These are phyloP conservation scores for Aureobasidium lini DNA, from an alignment of 2,329 filamentous ascomycete species.

Conservation along the genomic window DNA sequence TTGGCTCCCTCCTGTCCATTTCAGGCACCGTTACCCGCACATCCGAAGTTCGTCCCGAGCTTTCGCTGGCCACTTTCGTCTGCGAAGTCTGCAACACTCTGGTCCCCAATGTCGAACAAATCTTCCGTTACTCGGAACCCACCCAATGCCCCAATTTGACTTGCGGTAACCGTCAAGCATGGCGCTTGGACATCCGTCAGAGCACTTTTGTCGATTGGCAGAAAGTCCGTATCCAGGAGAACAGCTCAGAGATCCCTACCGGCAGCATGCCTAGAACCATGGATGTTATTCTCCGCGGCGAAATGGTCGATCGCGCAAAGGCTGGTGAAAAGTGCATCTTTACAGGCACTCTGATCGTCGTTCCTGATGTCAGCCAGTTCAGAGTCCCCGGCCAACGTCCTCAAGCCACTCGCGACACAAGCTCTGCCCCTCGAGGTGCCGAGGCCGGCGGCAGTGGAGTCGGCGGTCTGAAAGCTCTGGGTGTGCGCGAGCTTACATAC, in stretches of 20 bases:
- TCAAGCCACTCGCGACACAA: slow-evolving; percentile 76
- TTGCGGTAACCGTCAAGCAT: slow-evolving; percentile 85
- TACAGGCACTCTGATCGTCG: slow-evolving; percentile 89
- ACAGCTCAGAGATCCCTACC: slow-evolving; percentile 95
- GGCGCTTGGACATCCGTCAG: slow-evolving; percentile 92
- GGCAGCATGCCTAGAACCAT: slow-evolving; percentile 98
- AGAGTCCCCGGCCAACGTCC: slow-evolving; percentile 78
- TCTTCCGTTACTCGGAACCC: slow-evolving; percentile 93
- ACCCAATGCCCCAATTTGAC: slow-evolving; percentile 85
- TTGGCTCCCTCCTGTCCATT: slow-evolving; percentile 88
- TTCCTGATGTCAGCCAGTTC: slow-evolving; percentile 92
- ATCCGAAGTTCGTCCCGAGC: slow-evolving; percentile 89
- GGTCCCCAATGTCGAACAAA: slow-evolving; percentile 89
- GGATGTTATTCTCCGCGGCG: slow-evolving; percentile 90
- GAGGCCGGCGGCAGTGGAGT: slow-evolving; percentile 82
- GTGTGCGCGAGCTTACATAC: slow-evolving; percentile 92
- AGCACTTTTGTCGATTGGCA: slow-evolving; percentile 99
- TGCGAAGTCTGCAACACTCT: slow-evolving; percentile 82
- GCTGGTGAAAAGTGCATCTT: slow-evolving; percentile 98
- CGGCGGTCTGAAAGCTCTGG: slow-evolving; percentile 80
- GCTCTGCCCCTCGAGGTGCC: slow-evolving; percentile 57
- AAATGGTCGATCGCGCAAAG: slow-evolving; percentile 96
- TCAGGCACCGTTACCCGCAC: slow-evolving; percentile 95
- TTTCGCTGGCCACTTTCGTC: slow-evolving; percentile 84
- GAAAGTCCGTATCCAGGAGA: slow-evolving; percentile 96